Evolutionary conservation across 257 asterid genomes (phyloP).

Genomic region (Nicotiana sylvestris): DNA sequence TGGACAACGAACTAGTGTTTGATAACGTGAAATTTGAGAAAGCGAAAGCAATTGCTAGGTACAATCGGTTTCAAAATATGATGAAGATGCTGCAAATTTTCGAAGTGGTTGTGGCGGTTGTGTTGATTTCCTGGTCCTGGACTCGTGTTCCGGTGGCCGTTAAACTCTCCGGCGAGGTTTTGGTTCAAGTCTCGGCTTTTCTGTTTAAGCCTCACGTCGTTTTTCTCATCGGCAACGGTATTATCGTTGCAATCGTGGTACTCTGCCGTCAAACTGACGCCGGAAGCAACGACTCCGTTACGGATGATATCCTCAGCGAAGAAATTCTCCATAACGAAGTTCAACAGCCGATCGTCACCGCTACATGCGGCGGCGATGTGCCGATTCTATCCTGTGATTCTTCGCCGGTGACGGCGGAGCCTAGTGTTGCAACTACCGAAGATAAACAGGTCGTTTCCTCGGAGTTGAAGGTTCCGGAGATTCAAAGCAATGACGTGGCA

Average conservation of each 20-base stretch:
- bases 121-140: constrained; percentile 65
- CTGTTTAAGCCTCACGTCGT: constrained; percentile 71
- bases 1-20: constrained; percentile 24
- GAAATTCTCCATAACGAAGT: constrained; percentile 42
- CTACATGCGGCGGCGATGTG: neutral
- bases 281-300: constrained; percentile 10
- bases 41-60: constrained; percentile 37
- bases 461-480: constrained; percentile 16
- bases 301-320: constrained; percentile 35
- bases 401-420: neutral
- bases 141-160: constrained; percentile 40
- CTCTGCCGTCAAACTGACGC: constrained; percentile 43
- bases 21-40: constrained; percentile 32
- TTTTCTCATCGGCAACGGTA: constrained; percentile 71
- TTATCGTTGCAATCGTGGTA: constrained; percentile 39
- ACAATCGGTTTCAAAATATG: constrained; percentile 38
- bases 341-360: constrained; percentile 13
- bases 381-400: neutral
- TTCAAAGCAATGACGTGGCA: constrained; percentile 35
- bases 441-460: constrained; percentile 36
- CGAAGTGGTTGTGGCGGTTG: constrained; percentile 39
- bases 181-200: constrained; percentile 20
- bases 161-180: constrained; percentile 17
- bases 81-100: constrained; percentile 37
- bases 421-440: neutral